Evolutionary conservation across 2,329 filamentous ascomycete genomes (phyloP).

Genomic region (Aspergillus caelatus): DNA sequence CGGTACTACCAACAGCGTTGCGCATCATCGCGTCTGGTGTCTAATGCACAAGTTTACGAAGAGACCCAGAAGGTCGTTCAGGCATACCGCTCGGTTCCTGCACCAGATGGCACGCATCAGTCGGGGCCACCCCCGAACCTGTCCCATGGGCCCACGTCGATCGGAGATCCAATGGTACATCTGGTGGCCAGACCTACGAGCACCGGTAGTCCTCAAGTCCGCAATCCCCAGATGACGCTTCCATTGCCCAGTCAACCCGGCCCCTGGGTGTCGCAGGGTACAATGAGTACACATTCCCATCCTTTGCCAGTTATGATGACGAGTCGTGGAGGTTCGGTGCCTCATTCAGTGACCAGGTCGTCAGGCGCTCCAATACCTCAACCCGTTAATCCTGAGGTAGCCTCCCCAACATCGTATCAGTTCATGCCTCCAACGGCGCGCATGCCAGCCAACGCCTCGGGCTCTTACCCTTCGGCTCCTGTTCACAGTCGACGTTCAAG

Average conservation of each 20-base stretch:
- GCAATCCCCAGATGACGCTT: not conserved
- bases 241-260: not conserved
- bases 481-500: not conserved
- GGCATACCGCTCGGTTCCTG: slow-evolving; percentile 22
- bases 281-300: not conserved
- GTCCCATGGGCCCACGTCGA: not conserved
- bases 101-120: not conserved
- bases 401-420: not conserved
- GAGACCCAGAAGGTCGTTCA: slow-evolving; percentile 21
- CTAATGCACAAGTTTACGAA: slow-evolving; percentile 5
- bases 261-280: not conserved
- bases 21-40: not conserved
- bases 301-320: not conserved
- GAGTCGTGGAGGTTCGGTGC: not conserved
- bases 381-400: no score
- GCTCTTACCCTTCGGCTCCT: not conserved
- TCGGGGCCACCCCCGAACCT: not conserved
- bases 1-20: slow-evolving; percentile 22
- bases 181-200: not conserved
- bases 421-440: not conserved
- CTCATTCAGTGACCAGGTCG: not conserved
- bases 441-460: not conserved
- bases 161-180: not conserved
- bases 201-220: not conserved
- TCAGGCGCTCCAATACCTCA: not conserved